Evolutionary conservation across 1,284 basidiomycete genomes (phyloP).

Genomic region (Thecaphora frezii): DNA sequence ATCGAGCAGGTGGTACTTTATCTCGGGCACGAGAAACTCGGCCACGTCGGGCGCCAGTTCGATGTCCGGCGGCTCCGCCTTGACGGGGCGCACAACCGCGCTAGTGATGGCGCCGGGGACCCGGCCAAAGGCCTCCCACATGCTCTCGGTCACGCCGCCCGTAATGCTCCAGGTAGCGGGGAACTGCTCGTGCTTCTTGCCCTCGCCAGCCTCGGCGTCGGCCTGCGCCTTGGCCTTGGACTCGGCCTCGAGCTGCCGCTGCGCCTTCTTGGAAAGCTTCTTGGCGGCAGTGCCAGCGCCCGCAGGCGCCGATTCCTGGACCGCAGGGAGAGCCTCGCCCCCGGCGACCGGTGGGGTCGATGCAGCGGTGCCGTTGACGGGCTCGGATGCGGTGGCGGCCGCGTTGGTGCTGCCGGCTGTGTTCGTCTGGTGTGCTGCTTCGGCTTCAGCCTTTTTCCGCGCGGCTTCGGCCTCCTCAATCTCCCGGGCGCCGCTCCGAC

Average conservation of each 20-base stretch:
- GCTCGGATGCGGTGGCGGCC: background rate
- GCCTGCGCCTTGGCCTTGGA: constrained; percentile 7
- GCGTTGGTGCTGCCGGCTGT: constrained; percentile 2
- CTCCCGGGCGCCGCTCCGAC: constrained; percentile 38
- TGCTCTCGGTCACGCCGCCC: constrained; percentile 37
- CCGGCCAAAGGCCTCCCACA: constrained; percentile 52
- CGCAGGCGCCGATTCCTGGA: background rate
- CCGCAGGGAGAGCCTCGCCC: too few species aligned
- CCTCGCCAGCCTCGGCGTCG: background rate
- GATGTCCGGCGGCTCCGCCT: constrained; percentile 35
- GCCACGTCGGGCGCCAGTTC: constrained; percentile 40
- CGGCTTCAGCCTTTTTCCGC: constrained; percentile 28
- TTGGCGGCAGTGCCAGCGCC: background rate
- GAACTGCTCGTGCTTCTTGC: constrained; percentile 44
- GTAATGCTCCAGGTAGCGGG: constrained; percentile 43
- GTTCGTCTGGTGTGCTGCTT: constrained; percentile 3
- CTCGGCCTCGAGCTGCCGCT: background rate
- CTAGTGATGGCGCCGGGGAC: constrained; percentile 46
- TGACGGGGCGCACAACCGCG: constrained; percentile 17
- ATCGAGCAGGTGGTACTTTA: constrained; percentile 34
- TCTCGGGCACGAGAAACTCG: constrained; percentile 40
- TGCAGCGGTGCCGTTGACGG: constrained; percentile 4
- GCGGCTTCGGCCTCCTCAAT: constrained; percentile 18
- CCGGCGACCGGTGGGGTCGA: constrained; percentile 6
- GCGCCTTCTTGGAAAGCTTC: constrained; percentile 2